Base-by-base conservation (phyloP, 2,329 filamentous ascomycete species). In the Lasiodiplodia gonubiensis region DNA sequence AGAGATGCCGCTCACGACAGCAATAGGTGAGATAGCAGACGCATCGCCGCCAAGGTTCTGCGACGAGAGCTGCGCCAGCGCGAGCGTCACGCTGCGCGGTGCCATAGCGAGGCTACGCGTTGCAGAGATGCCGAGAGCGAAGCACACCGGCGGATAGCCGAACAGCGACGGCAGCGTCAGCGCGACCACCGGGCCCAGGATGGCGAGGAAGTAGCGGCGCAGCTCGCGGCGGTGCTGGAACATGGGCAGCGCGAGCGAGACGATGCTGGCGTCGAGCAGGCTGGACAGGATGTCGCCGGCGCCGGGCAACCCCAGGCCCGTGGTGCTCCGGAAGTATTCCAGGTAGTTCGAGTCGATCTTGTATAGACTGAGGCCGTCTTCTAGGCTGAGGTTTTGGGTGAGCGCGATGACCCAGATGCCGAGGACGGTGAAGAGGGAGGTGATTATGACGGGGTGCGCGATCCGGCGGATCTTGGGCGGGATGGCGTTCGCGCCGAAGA, bases 221-320 rank as follows among this genome's bases (percentile, higher is more conserved):
- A 60, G 33, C 76, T 88, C 86, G 39, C 82, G 80, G 3, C 86
- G 83, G 76, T 88, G 88, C 66, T 85, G 83, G 74, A 85, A 88
- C 85, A 89, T 89, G 0, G 87, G 86, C 25, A 89, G 76, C 1
- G 86, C 86, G 3, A 89, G 81, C 1, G 85, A 81, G 0, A 89
- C 84, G 70, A 89, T 89, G 69, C 81, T 82, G 8, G 85, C 86
- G 72, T 89, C 86, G 25, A 89, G 81, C 4, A 85, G 74, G 52
- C 82, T 85, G 69, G 80, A 76, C 68, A 89, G 83, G 25, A 89
- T 72, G 70, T 89, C 86, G 23, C 85, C 87, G 0, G 87, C 86
- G 7, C 87, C 87, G 0, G 86, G 85, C 1, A 75, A 71, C 3
- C 68, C 66, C 2, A 77, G 67, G 21, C 75, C 66, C 27, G 46